Percentiles rank a stretch among this genome's conserved stretches.
phyloP scores from a whole-genome alignment of 139 green algal species.

The Pleodorina starrii region DNA sequence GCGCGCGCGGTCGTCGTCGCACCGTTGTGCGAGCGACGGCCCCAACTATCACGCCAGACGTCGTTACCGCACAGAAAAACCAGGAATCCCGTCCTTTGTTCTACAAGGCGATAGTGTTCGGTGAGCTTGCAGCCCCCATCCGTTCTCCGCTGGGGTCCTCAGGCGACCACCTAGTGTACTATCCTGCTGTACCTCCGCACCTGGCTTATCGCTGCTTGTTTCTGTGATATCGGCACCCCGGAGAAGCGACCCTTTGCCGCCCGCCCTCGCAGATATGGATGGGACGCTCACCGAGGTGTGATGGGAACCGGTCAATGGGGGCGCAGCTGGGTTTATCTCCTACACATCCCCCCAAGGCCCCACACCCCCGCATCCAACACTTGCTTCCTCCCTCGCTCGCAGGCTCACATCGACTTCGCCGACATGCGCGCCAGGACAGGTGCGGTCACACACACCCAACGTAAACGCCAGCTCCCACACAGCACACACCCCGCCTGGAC shows the following conservation, averaged over 20 bases:
- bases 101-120: conserved; percentile 37
- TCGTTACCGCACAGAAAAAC: not conserved
- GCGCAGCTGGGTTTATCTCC: not conserved
- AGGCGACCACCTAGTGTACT: too few species aligned
- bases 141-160: too few species aligned
- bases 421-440: conserved; percentile 73
- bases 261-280: conserved; percentile 46
- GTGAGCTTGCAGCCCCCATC: too few species aligned
- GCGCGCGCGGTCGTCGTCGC: not conserved
- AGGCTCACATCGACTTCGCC: conserved; percentile 78
- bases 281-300: conserved; percentile 15
- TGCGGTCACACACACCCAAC: too few species aligned
- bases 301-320: not conserved
- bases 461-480: too few species aligned
- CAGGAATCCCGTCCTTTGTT: not conserved
- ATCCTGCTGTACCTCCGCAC: too few species aligned
- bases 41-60: too few species aligned
- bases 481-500: too few species aligned
- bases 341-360: not conserved
- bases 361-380: too few species aligned
- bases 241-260: too few species aligned
- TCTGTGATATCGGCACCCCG: too few species aligned
- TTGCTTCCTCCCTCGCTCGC: conserved; percentile 39
- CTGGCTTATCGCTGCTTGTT: too few species aligned
- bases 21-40: not conserved